phyloP scores from a whole-genome alignment of 169 alveolate genomes.

The Blepharisma undulans region DNA sequence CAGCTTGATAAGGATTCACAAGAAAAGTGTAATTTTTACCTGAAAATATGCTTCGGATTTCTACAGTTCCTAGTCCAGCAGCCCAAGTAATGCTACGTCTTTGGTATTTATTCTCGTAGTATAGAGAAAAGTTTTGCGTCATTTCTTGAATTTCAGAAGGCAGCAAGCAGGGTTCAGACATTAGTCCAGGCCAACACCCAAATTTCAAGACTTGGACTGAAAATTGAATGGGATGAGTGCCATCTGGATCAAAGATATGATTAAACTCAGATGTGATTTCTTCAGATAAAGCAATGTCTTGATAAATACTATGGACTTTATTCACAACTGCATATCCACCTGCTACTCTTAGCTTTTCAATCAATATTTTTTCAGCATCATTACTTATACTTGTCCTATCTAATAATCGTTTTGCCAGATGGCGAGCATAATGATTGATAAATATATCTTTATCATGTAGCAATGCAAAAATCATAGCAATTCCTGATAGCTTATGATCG shows the following conservation, averaged over 20 bases:
- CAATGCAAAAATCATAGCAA: conserved; percentile 60
- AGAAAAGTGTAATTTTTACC: conserved; percentile 49
- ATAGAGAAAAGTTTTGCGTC: conserved; percentile 43
- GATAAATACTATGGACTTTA: conserved; percentile 58
- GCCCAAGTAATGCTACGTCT: conserved; percentile 60
- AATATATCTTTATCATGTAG: conserved; percentile 63
- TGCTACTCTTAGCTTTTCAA: conserved; percentile 57
- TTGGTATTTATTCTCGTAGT: conserved; percentile 50
- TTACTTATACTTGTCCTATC: conserved; percentile 50
- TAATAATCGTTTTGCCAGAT: conserved; percentile 47
- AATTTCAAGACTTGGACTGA: conserved; percentile 59
- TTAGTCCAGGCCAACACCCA: conserved; percentile 76
- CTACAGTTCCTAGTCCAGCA: conserved; percentile 41
- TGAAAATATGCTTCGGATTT: conserved; percentile 37
- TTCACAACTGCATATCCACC: conserved; percentile 63
- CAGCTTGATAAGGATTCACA: conserved; percentile 57
- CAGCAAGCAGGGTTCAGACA: conserved; percentile 58
- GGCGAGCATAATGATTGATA: conserved; percentile 55
- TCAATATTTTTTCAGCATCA: conserved; percentile 61
- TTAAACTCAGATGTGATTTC: conserved; percentile 60
- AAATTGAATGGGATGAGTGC: conserved; percentile 41
- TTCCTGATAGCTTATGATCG: conserved; percentile 51
- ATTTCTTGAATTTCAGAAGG: conserved; percentile 48
- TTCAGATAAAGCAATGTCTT: conserved; percentile 56
- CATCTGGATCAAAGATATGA: not conserved